Percentiles rank a stretch among this genome's conserved stretches.
phyloP scores from a whole-genome alignment of 208 protist species.

The Leptomonas pyrrhocoris region DNA sequence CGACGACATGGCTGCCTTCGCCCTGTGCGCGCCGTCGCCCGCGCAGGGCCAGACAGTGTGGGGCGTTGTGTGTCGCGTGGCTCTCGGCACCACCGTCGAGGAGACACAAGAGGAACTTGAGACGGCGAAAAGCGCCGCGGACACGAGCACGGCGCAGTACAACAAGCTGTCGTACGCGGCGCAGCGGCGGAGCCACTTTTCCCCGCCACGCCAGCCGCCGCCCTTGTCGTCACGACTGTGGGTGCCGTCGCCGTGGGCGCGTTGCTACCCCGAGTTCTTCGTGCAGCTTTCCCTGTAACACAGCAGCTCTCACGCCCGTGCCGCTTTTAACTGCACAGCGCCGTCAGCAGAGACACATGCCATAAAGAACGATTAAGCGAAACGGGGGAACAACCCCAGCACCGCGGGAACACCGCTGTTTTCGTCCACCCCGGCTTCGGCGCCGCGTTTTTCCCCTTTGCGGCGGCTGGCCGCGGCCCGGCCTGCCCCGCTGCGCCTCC shows the following conservation, averaged over 20 bases:
- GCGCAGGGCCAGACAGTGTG: slow-evolving; percentile 15
- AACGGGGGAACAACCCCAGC: too few relatives aligned
- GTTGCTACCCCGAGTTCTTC: slow-evolving; percentile 70
- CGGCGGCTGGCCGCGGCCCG: too few relatives aligned
- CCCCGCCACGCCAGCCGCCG: not conserved
- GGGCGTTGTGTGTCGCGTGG: slow-evolving; percentile 58
- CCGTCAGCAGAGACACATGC: too few relatives aligned
- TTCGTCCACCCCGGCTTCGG: too few relatives aligned
- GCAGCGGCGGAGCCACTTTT: slow-evolving; percentile 31
- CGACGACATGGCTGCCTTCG: slow-evolving; percentile 15
- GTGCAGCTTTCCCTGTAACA: slow-evolving; percentile 19
- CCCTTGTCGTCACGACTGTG: slow-evolving; percentile 2
- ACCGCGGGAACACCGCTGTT: too few relatives aligned
- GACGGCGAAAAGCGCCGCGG: slow-evolving; percentile 4
- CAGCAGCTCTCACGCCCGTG: not conserved
- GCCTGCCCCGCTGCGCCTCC: too few relatives aligned
- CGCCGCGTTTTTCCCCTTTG: too few relatives aligned
- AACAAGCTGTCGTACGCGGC: slow-evolving; percentile 28
- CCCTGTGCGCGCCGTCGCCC: not conserved
- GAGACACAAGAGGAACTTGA: slow-evolving; percentile 26
- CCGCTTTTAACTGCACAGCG: not conserved
- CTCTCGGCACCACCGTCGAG: slow-evolving; percentile 61
- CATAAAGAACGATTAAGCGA: too few relatives aligned
- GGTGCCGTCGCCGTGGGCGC: slow-evolving; percentile 38
- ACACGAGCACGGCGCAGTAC: slow-evolving; percentile 17